Percentiles rank a stretch among this genome's conserved stretches.
These are phyloP conservation scores for Syncephalastrum contaminatum DNA, from an alignment of 371 early-diverging fungal genomes.

Conservation along the genomic window DNA sequence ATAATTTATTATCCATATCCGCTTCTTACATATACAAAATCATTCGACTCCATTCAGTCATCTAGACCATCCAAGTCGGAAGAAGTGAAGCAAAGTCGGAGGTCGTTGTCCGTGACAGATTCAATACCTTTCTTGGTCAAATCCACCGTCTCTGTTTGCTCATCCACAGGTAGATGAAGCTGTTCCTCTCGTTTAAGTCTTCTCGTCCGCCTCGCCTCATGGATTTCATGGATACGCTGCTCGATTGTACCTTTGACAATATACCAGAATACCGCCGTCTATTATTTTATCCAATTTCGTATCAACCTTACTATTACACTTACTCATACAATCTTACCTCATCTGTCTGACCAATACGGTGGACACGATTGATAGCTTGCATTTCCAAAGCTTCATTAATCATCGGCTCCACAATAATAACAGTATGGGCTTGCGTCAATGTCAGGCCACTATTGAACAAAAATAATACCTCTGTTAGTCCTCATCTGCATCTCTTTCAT, in stretches of 20 bases:
- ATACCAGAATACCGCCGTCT: conserved; percentile 31
- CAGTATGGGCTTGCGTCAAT: conserved; percentile 45
- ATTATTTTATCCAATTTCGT: conserved; percentile 16
- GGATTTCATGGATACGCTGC: conserved; percentile 37
- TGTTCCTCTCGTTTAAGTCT: neutral
- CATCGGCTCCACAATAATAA: conserved; percentile 56
- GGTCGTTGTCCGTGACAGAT: too few species aligned
- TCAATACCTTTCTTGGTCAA: too few species aligned
- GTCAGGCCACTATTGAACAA: conserved; percentile 33
- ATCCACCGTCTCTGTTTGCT: neutral
- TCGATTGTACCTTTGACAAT: conserved; percentile 36
- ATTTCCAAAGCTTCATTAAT: conserved; percentile 49
- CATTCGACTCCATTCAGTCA: too few species aligned
- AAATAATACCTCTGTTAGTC: neutral
- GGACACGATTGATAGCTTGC: conserved; percentile 82
- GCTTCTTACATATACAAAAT: too few species aligned
- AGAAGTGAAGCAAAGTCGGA: too few species aligned
- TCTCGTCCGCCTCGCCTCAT: conserved; percentile 23
- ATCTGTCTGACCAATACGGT: conserved; percentile 95
- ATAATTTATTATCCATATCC: too few species aligned
- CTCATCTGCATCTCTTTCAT: neutral
- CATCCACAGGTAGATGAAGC: neutral
- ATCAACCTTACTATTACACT: conserved; percentile 14
- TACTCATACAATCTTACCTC: conserved; percentile 60
- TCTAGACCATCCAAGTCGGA: too few species aligned